Evolutionary conservation across 1,284 basidiomycete species (phyloP), one percentile per base, ranked within the genome.

Genomic region (Marasmius tenuissimus): DNA sequence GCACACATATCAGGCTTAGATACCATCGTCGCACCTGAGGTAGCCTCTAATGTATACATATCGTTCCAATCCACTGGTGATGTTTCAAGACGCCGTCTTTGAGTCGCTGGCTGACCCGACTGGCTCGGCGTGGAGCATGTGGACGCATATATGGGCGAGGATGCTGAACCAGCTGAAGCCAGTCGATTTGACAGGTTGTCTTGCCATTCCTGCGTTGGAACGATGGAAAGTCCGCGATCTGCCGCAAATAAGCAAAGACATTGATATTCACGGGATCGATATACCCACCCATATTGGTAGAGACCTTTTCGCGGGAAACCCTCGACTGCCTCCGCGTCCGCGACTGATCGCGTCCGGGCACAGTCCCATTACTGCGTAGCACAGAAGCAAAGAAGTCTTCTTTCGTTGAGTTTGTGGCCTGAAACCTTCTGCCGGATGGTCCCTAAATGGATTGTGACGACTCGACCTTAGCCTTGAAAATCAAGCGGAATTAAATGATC

Each of bases 151-250:
- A 61, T 47, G 38, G 68, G 65, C n/a, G 64, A 54, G 56, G 54
- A 37, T 49, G 67, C 63, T 53, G 66, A 65, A 51, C 66, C 62
- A 58, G 74, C 71, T 57, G 74, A 74, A 14, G 80, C 77, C 58
- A 89, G 73, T n/a, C 80, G 81, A 63, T 78, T 78, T 33, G 85
- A 82, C 18, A 92, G 76, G 57, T 81, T 84, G 53, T 92, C 88
- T 70, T 92, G 90, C 90, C 90, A 92, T 69, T 92, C 89, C 62
- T 82, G 76, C 0, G 88, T 91, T 10, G 90, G 89, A 11, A 85
- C 80, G 16, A 85, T 81, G 22, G 86, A 83, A 54, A 85, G 78
- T 6, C 81, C 78, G 42, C 83, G 80, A 68, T 88, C 88, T 91
- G 63, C 42, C 48, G 18, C 34, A 49, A 27, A 40, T 62, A 47